Percentiles rank a stretch among this genome's conserved stretches.
Conservation (phyloP, 2,329 filamentous ascomycete genomes). For the Trematosphaeria pertusa region DNA sequence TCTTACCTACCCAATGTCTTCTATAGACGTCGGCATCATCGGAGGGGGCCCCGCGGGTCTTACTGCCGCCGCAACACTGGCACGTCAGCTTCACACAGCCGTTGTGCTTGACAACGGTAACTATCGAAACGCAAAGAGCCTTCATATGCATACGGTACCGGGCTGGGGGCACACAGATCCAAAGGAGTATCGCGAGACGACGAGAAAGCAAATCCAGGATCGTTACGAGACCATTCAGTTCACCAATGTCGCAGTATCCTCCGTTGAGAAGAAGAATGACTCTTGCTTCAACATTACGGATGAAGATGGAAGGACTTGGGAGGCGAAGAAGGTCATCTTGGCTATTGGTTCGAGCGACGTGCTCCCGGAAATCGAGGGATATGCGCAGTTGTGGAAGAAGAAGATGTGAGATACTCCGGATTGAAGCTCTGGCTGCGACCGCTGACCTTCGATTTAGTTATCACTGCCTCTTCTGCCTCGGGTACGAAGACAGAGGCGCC, state of each 20-base stretch:
- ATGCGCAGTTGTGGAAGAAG: conserved; percentile 5
- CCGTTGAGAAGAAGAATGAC: background rate
- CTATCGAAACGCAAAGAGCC: background rate
- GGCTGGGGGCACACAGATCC: background rate
- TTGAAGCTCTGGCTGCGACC: no score
- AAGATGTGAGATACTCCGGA: background rate
- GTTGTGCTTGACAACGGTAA: background rate
- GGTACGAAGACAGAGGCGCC: conserved; percentile 60
- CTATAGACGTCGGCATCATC: background rate
- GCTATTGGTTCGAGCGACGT: conserved; percentile 60
- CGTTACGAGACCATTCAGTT: conserved; percentile 3
- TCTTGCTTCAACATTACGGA: conserved; percentile 46
- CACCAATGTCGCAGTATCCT: background rate
- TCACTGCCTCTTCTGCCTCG: conserved; percentile 65
- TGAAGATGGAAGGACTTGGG: conserved; percentile 48
- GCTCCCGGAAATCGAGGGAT: conserved; percentile 57
- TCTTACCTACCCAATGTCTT: no score
- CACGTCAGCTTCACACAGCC: background rate
- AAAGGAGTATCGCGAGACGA: background rate
- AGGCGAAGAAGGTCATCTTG: conserved; percentile 60
- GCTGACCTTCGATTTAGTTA: conserved; percentile 36
- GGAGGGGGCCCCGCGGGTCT: background rate
- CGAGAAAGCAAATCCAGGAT: background rate
- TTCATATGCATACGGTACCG: background rate
- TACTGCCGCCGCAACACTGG: background rate